A percentile compares a stretch with the other conserved stretches of the same genome.
Evolutionary conservation across 2,329 filamentous ascomycete species (phyloP).

Genomic region (Penicillium sclerotigenum): DNA sequence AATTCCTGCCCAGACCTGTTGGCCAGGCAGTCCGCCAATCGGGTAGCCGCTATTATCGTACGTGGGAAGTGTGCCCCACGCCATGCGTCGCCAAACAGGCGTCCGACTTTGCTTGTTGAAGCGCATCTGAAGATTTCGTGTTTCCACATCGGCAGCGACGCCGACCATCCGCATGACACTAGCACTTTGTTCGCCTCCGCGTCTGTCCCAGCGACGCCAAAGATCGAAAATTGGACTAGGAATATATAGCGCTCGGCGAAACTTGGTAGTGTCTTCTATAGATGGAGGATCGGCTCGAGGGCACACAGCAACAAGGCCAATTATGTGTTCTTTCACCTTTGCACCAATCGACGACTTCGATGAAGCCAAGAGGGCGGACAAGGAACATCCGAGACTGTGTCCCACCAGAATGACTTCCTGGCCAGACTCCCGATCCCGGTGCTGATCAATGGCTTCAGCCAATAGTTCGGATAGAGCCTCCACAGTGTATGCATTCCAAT

Average conservation of each 20-base stretch:
- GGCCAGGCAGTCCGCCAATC: slow-evolving; percentile 64
- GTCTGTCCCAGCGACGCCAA: slow-evolving; percentile 72
- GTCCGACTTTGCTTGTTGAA: slow-evolving; percentile 79
- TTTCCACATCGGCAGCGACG: slow-evolving; percentile 39
- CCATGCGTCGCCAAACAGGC: slow-evolving; percentile 78
- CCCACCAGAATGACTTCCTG: slow-evolving; percentile 78
- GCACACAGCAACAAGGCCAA: slow-evolving; percentile 77
- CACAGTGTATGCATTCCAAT: slow-evolving; percentile 75
- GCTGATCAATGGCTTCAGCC: slow-evolving; percentile 67
- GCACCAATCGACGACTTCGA: slow-evolving; percentile 53
- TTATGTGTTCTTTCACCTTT: slow-evolving; percentile 60
- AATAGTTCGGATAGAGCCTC: slow-evolving; percentile 73
- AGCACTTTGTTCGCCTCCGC: slow-evolving; percentile 71
- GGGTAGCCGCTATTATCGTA: slow-evolving; percentile 50
- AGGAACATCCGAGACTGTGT: slow-evolving; percentile 85
- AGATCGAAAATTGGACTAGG: slow-evolving; percentile 68
- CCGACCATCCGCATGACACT: slow-evolving; percentile 73
- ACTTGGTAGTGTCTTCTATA: slow-evolving; percentile 50
- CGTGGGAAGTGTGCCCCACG: slow-evolving; percentile 64
- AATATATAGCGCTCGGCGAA: slow-evolving; percentile 62
- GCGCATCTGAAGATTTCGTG: slow-evolving; percentile 43
- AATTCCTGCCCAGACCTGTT: slow-evolving; percentile 69
- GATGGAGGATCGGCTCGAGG: slow-evolving; percentile 66
- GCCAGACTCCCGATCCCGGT: slow-evolving; percentile 61
- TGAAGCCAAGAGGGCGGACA: slow-evolving; percentile 70